phyloP scores from a whole-genome alignment of 192 early-diverging fungal genomes.

The Coemansia sp. region DNA sequence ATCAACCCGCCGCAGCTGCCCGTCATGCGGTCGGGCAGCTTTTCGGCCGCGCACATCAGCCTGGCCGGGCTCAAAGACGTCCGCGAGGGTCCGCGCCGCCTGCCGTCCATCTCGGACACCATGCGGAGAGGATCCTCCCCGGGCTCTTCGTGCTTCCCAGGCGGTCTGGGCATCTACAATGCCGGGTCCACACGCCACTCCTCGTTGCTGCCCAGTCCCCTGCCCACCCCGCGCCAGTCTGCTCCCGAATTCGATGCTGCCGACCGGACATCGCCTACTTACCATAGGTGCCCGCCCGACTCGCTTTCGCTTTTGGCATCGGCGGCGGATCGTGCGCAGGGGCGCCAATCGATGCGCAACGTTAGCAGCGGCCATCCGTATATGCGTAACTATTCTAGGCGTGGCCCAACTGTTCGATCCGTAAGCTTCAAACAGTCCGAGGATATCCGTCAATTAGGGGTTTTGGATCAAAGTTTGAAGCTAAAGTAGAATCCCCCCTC shows the following conservation, averaged over 20 bases:
- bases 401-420: slow-evolving; percentile 38
- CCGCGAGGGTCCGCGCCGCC: slow-evolving; percentile 45
- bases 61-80: slow-evolving; percentile 43
- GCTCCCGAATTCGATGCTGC: slow-evolving; percentile 33
- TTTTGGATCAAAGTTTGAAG: slow-evolving; percentile 39
- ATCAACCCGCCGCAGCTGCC: slow-evolving; percentile 12
- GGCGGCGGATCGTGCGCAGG: slow-evolving; percentile 32
- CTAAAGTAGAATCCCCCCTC: slow-evolving; percentile 28
- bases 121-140: slow-evolving; percentile 20
- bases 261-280: slow-evolving; percentile 7
- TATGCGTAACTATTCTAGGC: slow-evolving; percentile 7
- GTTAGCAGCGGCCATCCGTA: slow-evolving; percentile 21
- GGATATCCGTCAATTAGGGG: slow-evolving; percentile 44
- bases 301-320: slow-evolving; percentile 34
- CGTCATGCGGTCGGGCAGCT: slow-evolving; percentile 9
- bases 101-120: slow-evolving; percentile 48
- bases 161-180: slow-evolving; percentile 44
- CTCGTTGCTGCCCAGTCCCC: slow-evolving; percentile 38
- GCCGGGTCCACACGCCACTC: slow-evolving; percentile 4
- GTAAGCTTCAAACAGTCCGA: slow-evolving; percentile 51
- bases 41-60: slow-evolving; percentile 17
- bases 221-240: slow-evolving; percentile 41
- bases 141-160: slow-evolving; percentile 14
- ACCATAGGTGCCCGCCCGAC: slow-evolving; percentile 13
- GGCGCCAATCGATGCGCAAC: slow-evolving; percentile 8